Conservation (phyloP, 148 eudicot genomes). For the Polygonum aviculare region DNA sequence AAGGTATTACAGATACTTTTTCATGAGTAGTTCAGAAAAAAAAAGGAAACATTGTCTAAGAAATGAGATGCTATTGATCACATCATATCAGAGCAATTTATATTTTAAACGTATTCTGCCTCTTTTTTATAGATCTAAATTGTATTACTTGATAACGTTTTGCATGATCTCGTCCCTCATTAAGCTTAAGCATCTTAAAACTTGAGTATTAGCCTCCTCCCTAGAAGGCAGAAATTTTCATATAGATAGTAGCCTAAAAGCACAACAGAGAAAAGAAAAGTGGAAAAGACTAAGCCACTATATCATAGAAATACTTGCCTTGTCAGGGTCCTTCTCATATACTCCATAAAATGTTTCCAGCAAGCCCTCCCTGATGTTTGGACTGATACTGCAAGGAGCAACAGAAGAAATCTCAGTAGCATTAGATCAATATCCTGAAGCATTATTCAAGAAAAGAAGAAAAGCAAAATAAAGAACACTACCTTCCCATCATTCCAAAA, state of each 20-base stretch:
- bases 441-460: background rate
- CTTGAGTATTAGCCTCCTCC: background rate
- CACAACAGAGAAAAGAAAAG: background rate
- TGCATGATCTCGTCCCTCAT: background rate
- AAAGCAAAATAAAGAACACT: constrained; percentile 13
- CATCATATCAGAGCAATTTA: background rate
- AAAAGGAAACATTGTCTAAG: background rate
- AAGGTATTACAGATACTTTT: background rate
- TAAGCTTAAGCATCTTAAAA: background rate
- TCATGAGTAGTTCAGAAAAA: background rate
- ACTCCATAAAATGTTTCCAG: constrained; percentile 91
- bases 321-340: constrained; percentile 94
- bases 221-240: background rate
- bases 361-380: constrained; percentile 89
- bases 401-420: constrained; percentile 5
- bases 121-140: background rate
- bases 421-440: background rate
- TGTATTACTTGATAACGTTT: background rate
- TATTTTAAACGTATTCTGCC: background rate
- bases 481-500: constrained; percentile 99
- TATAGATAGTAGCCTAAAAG: background rate
- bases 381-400: constrained; percentile 66
- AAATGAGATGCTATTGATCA: background rate
- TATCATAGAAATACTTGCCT: constrained; percentile 25
- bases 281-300: background rate